Evolutionary conservation across 2,329 filamentous ascomycete genomes (phyloP).

Genomic region (Fusarium setosum): DNA sequence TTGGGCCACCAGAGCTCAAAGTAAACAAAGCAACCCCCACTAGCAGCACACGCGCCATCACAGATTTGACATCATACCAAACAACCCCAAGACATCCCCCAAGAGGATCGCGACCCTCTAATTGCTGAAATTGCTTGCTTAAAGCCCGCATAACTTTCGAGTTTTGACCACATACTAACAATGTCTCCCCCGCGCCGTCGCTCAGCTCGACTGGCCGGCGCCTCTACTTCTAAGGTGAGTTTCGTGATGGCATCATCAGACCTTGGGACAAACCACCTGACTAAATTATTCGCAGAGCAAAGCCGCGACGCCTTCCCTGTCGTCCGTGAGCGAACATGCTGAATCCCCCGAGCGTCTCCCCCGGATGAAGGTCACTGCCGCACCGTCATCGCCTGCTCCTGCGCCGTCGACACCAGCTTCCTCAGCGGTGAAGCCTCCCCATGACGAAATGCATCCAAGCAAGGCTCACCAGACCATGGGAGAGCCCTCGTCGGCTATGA

Average conservation of each 20-base stretch:
- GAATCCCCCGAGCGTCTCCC: constrained; percentile 49
- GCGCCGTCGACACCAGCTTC: constrained; percentile 69
- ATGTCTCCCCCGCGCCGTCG: constrained; percentile 58
- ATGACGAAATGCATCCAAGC: constrained; percentile 91
- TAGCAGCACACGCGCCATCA: constrained; percentile 39
- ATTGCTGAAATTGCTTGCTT: constrained; percentile 36
- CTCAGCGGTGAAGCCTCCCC: constrained; percentile 75
- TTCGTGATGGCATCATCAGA: constrained; percentile 23
- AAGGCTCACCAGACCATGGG: constrained; percentile 82
- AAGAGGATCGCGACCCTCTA: constrained; percentile 37
- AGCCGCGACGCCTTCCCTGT: constrained; percentile 47
- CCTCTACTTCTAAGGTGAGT: constrained; percentile 50
- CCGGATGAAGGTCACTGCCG: constrained; percentile 44
- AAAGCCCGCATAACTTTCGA: constrained; percentile 27
- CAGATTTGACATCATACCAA: constrained; percentile 46
- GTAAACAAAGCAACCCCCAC: constrained; percentile 48
- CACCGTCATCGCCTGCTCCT: constrained; percentile 51
- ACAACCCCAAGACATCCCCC: constrained; percentile 37
- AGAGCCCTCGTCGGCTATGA: constrained; percentile 81
- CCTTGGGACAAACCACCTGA: constrained; percentile 21
- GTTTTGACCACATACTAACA: constrained; percentile 29
- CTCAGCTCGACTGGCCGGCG: constrained; percentile 56
- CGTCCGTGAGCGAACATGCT: constrained; percentile 57
- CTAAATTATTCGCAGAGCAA: constrained; percentile 40
- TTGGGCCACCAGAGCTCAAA: constrained; percentile 39